These are phyloP conservation scores for Peziza echinospora DNA, from an alignment of 495 filamentous ascomycete species.

Conservation along the genomic window DNA sequence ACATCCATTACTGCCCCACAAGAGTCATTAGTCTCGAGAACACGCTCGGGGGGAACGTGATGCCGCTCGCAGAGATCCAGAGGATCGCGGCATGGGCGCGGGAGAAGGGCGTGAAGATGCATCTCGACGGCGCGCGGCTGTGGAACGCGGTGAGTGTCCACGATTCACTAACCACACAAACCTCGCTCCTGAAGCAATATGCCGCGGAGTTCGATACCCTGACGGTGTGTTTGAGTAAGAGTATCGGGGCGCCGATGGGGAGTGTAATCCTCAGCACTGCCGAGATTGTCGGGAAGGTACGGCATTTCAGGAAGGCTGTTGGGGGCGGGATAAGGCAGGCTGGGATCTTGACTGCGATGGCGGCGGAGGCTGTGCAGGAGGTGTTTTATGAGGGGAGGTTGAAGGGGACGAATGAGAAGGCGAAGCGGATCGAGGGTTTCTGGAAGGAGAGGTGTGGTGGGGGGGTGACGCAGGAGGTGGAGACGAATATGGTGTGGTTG, in stretches of 20 bases:
- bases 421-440: slow-evolving; percentile 38
- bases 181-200: slow-evolving; percentile 37
- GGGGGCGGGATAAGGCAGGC: slow-evolving; percentile 66
- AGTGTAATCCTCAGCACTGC: slow-evolving; percentile 50
- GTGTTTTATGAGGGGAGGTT: slow-evolving; percentile 54
- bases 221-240: slow-evolving; percentile 72
- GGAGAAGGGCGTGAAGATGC: slow-evolving; percentile 43
- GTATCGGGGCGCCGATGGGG: slow-evolving; percentile 72
- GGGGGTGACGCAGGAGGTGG: slow-evolving; percentile 35
- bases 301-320: slow-evolving; percentile 65
- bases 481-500: slow-evolving; percentile 93
- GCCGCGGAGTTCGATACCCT: slow-evolving; percentile 55
- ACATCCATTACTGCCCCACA: slow-evolving; percentile 48
- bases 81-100: slow-evolving; percentile 50
- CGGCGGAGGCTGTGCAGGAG: slow-evolving; percentile 39
- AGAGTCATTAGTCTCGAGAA: slow-evolving; percentile 69
- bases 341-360: slow-evolving; percentile 37
- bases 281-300: slow-evolving; percentile 39
- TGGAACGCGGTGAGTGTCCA: slow-evolving; percentile 49
- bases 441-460: slow-evolving; percentile 41
- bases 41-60: slow-evolving; percentile 55
- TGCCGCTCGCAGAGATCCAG: slow-evolving; percentile 47
- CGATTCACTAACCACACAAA: background rate
- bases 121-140: slow-evolving; percentile 67
- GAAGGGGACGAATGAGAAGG: slow-evolving; percentile 35